phyloP scores from a whole-genome alignment of 1,139 yeast species.

The Geotrichum reessii region DNA sequence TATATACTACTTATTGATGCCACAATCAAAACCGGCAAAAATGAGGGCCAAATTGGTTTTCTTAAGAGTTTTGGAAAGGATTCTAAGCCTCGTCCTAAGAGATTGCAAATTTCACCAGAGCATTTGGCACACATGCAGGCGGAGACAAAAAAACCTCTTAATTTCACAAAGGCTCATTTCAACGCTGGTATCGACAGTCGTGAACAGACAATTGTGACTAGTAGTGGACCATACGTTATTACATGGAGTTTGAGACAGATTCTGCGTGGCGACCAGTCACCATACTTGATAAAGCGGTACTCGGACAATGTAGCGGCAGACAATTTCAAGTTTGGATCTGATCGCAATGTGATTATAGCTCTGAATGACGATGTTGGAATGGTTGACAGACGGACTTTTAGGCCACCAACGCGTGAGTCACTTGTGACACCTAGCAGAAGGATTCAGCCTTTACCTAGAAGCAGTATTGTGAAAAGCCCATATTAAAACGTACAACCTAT shows the following conservation, averaged over 20 bases:
- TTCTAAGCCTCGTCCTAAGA: constrained; percentile 62
- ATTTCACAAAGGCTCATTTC: constrained; percentile 70
- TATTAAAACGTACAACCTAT: constrained; percentile 20
- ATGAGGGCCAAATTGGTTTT: constrained; percentile 61
- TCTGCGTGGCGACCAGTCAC: constrained; percentile 48
- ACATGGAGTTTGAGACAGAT: constrained; percentile 71
- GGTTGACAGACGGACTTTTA: constrained; percentile 54
- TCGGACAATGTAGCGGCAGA: constrained; percentile 63
- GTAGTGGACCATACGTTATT: constrained; percentile 74
- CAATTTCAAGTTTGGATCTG: constrained; percentile 70
- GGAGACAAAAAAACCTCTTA: constrained; percentile 47
- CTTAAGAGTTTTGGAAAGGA: constrained; percentile 57
- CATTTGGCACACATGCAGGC: constrained; percentile 60
- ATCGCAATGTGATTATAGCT: constrained; percentile 64
- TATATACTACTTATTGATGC: constrained; percentile 66
- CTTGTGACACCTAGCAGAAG: constrained; percentile 35
- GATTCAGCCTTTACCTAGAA: constrained; percentile 29
- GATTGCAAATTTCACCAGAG: constrained; percentile 64
- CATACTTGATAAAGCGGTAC: constrained; percentile 62
- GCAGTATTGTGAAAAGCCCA: constrained; percentile 34
- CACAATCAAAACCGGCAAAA: constrained; percentile 54
- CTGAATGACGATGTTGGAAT: constrained; percentile 65
- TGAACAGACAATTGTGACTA: constrained; percentile 69
- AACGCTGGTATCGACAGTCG: constrained; percentile 58
- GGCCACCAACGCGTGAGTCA: constrained; percentile 49